phyloP scores from a whole-genome alignment of 2,329 filamentous ascomycete genomes.

The Cytospora piceae region DNA sequence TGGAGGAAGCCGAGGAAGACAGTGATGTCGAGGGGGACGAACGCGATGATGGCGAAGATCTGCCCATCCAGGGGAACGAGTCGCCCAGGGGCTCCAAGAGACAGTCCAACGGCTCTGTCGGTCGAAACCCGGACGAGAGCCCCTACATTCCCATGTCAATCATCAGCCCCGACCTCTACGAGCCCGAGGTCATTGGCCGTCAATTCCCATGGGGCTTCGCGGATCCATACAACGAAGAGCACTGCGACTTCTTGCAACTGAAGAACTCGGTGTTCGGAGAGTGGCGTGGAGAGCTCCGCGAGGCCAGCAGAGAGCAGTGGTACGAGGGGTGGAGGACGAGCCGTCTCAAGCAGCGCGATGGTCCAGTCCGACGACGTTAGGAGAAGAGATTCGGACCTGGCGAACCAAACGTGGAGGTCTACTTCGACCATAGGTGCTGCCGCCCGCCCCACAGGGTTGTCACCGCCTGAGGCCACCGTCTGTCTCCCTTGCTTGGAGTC shows the following conservation, averaged over 20 bases:
- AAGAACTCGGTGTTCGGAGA: conserved; percentile 92
- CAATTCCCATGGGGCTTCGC: conserved; percentile 97
- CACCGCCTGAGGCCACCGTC: conserved; percentile 14
- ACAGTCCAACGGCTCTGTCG: conserved; percentile 50
- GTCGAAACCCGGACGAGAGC: conserved; percentile 54
- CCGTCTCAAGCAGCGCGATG: conserved; percentile 60
- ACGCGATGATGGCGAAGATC: conserved; percentile 41
- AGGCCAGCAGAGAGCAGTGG: conserved; percentile 89
- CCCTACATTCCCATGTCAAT: conserved; percentile 88
- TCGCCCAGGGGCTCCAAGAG: conserved; percentile 47
- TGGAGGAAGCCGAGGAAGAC: conserved; percentile 49
- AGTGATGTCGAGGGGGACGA: conserved; percentile 38
- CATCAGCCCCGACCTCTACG: conserved; percentile 91
- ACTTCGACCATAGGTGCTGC: conserved; percentile 10
- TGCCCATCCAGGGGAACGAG: conserved; percentile 41
- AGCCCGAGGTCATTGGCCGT: conserved; percentile 77
- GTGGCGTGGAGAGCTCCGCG: conserved; percentile 88
- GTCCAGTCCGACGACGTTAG: conserved; percentile 45
- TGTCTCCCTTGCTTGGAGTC: conserved; percentile 12
- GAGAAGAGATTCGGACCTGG: conserved; percentile 28
- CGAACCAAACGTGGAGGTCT: conserved; percentile 9
- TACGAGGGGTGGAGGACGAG: conserved; percentile 93
- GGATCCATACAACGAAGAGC: conserved; percentile 85
- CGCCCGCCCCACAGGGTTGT: conserved; percentile 11
- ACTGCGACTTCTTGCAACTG: conserved; percentile 91